Evolutionary conservation across 164 flowering plant species (phyloP).

Genomic region (Vitis rupestris): DNA sequence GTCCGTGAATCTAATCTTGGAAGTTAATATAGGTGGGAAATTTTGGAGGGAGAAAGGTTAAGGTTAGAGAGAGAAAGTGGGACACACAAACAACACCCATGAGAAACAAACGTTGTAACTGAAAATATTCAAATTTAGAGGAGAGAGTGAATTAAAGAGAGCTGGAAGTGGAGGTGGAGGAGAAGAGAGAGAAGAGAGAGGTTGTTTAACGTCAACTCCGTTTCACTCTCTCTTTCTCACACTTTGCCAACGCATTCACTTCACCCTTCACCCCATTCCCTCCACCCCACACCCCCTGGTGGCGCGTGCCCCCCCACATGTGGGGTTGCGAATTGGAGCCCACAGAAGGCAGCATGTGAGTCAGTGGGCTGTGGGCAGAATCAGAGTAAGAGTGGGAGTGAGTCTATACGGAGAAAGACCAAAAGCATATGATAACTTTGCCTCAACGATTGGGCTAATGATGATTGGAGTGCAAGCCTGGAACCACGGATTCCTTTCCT

Average conservation of each 20-base stretch:
- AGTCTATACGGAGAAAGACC: not conserved
- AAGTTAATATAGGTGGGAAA: not conserved
- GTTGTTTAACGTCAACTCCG: no score
- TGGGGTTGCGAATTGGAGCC: no score
- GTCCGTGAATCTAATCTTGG: conserved; percentile 2
- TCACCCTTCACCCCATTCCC: no score
- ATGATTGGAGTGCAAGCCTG: conserved; percentile 63
- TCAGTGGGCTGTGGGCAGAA: no score
- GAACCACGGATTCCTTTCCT: conserved; percentile 47
- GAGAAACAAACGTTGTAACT: conserved; percentile 20
- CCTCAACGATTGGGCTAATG: conserved; percentile 36
- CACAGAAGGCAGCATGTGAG: no score
- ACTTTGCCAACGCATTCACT: no score
- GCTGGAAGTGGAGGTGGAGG: conserved; percentile 15
- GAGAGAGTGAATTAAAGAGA: conserved; percentile 3
- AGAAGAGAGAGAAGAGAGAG: conserved; percentile 6
- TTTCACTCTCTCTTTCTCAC: no score
- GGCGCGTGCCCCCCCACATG: no score
- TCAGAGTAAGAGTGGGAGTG: conserved; percentile 18
- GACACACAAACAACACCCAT: conserved; percentile 5
- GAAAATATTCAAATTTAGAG: conserved; percentile 25
- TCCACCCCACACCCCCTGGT: no score
- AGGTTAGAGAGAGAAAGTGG: not conserved
- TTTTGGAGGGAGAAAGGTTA: not conserved
- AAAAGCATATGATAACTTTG: conserved; percentile 34